Conservation (phyloP, 129 eudicot genomes). For the Helianthus annuus region DNA sequence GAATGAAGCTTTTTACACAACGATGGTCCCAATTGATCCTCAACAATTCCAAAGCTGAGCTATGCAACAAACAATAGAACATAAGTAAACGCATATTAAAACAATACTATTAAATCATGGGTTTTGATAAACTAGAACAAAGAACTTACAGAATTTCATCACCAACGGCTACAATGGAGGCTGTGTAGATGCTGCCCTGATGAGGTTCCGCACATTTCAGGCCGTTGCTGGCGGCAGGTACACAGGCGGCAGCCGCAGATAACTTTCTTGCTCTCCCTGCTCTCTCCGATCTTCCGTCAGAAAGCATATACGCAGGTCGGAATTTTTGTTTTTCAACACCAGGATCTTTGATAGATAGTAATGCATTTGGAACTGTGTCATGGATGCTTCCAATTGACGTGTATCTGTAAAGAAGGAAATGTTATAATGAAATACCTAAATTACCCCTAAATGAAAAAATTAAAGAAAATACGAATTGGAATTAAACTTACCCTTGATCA, state of each 20-base stretch:
- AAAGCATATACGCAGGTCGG: constrained; percentile 80
- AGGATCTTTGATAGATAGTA: constrained; percentile 46
- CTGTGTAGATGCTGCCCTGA: constrained; percentile 47
- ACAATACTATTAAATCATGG: neutral
- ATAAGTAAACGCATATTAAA: constrained; percentile 22
- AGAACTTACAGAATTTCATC: constrained; percentile 93
- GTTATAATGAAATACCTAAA: neutral
- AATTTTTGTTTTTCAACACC: constrained; percentile 47
- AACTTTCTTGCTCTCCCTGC: constrained; percentile 81
- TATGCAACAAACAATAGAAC: constrained; percentile 55
- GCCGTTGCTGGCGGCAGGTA: constrained; percentile 57
- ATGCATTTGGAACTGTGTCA: constrained; percentile 88
- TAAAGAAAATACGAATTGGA: neutral
- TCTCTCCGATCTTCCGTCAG: constrained; percentile 93
- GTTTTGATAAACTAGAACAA: constrained; percentile 21
- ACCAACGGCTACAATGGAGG: constrained; percentile 86
- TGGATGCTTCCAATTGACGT: constrained; percentile 94
- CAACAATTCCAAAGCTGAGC: constrained; percentile 80
- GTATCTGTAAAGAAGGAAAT: constrained; percentile 46
- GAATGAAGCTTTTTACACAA: constrained; percentile 76
- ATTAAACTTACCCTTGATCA: constrained; percentile 78
- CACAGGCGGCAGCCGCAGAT: constrained; percentile 30
- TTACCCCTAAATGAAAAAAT: neutral
- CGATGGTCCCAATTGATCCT: constrained; percentile 62
- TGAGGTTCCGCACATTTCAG: constrained; percentile 34